Percentiles rank a stretch among this genome's conserved stretches.
Evolutionary conservation across 129 eudicot species (phyloP).

Genomic region (Calendula officinalis): DNA sequence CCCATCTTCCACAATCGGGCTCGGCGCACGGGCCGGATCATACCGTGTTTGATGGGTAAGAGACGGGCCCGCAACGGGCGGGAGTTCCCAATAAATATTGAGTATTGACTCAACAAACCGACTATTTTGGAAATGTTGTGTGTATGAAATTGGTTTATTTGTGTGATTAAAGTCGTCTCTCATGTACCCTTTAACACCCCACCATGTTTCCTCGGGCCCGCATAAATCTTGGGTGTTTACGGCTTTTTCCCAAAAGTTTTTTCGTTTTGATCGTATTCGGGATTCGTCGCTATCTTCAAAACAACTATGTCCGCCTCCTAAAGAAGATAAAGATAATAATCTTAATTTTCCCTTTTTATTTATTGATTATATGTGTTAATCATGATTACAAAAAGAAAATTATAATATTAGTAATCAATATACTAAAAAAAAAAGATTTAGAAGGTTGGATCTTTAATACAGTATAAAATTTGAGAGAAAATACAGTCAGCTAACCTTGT

Average conservation of each 20-base stretch:
- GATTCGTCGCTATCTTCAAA: slow-evolving; percentile 89
- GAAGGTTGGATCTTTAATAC: neutral
- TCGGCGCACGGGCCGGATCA: slow-evolving; percentile 85
- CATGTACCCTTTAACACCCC: slow-evolving; percentile 98
- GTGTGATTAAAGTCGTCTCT: slow-evolving; percentile 95
- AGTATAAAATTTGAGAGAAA: neutral
- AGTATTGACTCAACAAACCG: slow-evolving; percentile 89
- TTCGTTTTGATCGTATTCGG: slow-evolving; percentile 60
- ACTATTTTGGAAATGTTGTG: slow-evolving; percentile 82
- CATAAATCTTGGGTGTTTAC: slow-evolving; percentile 75
- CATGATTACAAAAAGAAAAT: neutral
- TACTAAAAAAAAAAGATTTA: neutral
- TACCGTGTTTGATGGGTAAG: slow-evolving; percentile 94
- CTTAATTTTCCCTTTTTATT: too few species aligned
- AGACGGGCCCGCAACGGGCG: slow-evolving; percentile 97
- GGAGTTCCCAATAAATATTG: slow-evolving; percentile 92
- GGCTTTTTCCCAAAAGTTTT: slow-evolving; percentile 91
- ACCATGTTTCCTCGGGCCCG: slow-evolving; percentile 92
- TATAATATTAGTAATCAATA: neutral
- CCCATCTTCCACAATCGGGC: slow-evolving; percentile 97
- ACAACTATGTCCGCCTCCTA: slow-evolving; percentile 99
- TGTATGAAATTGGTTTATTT: slow-evolving; percentile 61
- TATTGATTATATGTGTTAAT: neutral
- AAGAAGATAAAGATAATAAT: neutral
- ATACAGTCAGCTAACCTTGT: slow-evolving; percentile 49